Base-by-base conservation (phyloP, 2,329 filamentous ascomycete species). In the Neospermospora avenae region DNA sequence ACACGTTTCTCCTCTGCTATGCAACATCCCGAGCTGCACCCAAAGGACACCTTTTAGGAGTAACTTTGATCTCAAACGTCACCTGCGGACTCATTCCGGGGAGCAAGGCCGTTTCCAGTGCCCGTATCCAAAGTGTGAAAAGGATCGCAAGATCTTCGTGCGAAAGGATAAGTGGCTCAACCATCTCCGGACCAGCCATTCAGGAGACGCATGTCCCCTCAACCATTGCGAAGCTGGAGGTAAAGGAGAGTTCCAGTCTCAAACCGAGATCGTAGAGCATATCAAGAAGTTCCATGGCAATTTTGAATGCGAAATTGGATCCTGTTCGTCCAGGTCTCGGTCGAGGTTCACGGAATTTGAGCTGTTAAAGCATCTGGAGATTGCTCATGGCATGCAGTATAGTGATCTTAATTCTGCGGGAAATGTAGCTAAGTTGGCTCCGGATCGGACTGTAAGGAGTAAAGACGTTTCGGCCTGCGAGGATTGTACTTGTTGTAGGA, bases 141-240 rank as follows among this genome's bases (percentile, higher is more conserved):
- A 46, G 28, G 31, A 31, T 18, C 37, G 44, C 16, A 62, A 56
- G 44, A 44, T 24, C 14, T 62, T 58, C 25, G 51, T 56, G 2
- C 45, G 59, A 35, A 62, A 59, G 34, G 59, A 62, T 22, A 58
- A 56, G 31, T 58, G 55, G 51, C 28, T 55, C 51, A 62, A 56
- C n/a, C 55, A 62, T 42, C 46, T 62, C 18, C 55, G 56, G 10
- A 45, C 20, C 6, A 28, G 25, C n/a, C 59, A 61, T 28, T 55
- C 46, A n/a, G 49, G 42, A n/a, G n/a, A 34, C 22, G 18, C 20
- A 22, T 61, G 59, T 41, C 59, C 59, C n/a, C 39, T 57, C 39
- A 57, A 57, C 39, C 59, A 58, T 34, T 57, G 59, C 52, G 45
- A 55, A 22, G 42, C 53, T 34, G 52, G 24, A 34, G 13, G 7